Percentiles rank a stretch among this genome's conserved stretches.
phyloP scores from a whole-genome alignment of 1,139 yeast species.

The Lodderomyces parapsilosis region DNA sequence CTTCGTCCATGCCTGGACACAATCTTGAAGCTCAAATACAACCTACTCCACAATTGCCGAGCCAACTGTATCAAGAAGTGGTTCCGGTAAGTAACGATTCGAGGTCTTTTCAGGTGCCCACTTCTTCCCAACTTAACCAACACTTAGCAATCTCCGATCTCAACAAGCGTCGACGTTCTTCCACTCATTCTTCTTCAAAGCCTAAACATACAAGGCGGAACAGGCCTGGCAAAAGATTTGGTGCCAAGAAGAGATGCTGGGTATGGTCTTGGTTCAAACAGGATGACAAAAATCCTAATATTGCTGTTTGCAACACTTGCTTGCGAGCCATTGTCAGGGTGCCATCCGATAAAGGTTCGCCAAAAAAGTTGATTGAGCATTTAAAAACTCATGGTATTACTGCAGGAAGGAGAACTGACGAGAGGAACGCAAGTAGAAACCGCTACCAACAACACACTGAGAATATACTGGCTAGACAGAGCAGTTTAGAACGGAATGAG shows the following conservation, averaged over 20 bases:
- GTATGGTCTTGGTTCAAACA: constrained; percentile 64
- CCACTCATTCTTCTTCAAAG: neutral
- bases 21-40: constrained; percentile 9
- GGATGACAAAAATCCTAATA: constrained; percentile 45
- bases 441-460: neutral
- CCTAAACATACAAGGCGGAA: constrained; percentile 31
- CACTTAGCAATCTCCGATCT: neutral
- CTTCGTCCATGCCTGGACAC: neutral
- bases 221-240: constrained; percentile 53
- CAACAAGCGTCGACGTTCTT: constrained; percentile 4
- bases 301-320: constrained; percentile 56
- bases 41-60: constrained; percentile 6
- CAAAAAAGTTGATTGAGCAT: constrained; percentile 58
- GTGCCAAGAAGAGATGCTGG: constrained; percentile 61
- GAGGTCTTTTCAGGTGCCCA: too few relatives aligned
- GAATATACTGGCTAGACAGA: neutral
- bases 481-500: neutral
- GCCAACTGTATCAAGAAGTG: neutral
- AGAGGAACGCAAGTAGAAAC: neutral
- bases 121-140: constrained; percentile 3
- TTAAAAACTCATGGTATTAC: constrained; percentile 51
- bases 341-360: constrained; percentile 57
- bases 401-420: neutral
- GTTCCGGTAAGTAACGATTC: neutral
- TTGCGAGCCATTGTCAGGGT: constrained; percentile 48